Evolutionary conservation across 441 rosid genomes (phyloP).

Genomic region (Euphorbia schlechtendalii): DNA sequence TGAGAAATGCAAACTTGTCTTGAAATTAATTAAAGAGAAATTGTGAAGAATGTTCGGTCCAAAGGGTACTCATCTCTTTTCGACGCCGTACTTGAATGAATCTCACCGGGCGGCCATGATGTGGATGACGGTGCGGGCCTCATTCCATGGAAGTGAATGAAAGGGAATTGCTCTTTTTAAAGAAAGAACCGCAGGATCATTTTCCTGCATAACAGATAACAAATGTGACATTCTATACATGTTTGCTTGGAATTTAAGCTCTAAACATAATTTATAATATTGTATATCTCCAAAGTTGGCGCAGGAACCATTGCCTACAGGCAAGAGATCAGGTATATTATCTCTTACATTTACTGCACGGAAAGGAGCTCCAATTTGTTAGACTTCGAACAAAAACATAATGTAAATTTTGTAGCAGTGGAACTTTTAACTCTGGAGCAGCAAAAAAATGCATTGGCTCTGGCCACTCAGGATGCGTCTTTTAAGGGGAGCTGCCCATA

Average conservation of each 20-base stretch:
- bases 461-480: constrained; percentile 85
- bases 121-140: too few species aligned
- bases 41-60: too few species aligned
- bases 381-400: constrained; percentile 78
- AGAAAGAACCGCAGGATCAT: too few species aligned
- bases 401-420: constrained; percentile 36
- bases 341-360: constrained; percentile 87
- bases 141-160: too few species aligned
- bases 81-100: too few species aligned
- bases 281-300: constrained; percentile 33
- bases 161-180: too few species aligned
- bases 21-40: too few species aligned
- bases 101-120: too few species aligned
- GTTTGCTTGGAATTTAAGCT: too few species aligned
- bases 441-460: constrained; percentile 94
- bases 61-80: too few species aligned
- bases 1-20: too few species aligned
- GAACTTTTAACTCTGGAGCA: constrained; percentile 54
- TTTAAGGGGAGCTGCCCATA: constrained; percentile 92
- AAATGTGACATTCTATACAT: neutral
- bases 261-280: neutral
- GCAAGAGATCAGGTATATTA: constrained; percentile 81
- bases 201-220: constrained; percentile 32
- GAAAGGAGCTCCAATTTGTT: constrained; percentile 71
- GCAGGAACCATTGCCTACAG: constrained; percentile 55